Conservation (phyloP, 768 basidiomycete species). For the Krasilnikovozyma curviuscula region DNA sequence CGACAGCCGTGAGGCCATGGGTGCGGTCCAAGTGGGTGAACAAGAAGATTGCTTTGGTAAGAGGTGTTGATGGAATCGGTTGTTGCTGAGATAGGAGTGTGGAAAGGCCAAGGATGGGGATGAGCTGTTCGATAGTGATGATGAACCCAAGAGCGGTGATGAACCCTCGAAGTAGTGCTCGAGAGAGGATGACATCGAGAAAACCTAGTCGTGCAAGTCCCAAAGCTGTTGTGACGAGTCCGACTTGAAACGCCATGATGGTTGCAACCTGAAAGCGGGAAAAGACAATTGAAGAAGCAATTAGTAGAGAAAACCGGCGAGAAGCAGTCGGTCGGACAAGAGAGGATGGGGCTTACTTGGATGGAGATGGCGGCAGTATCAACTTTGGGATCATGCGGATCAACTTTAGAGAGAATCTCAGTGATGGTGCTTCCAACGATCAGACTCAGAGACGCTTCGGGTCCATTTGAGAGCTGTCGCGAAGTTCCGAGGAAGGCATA, state of each 20-base stretch:
- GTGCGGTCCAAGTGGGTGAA: conserved; percentile 32
- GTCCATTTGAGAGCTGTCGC: conserved; percentile 32
- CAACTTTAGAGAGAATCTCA: conserved; percentile 30
- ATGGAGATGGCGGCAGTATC: background rate
- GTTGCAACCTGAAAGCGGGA: conserved; percentile 53
- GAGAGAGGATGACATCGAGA: conserved; percentile 78
- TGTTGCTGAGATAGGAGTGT: conserved; percentile 12
- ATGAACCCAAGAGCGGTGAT: conserved; percentile 37
- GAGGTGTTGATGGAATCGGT: conserved; percentile 30
- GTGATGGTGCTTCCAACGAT: conserved; percentile 71
- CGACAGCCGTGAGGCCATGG: conserved; percentile 47
- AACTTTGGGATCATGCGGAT: too few species aligned
- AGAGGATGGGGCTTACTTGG: background rate
- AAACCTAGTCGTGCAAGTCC: conserved; percentile 80
- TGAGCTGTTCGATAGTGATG: conserved; percentile 55
- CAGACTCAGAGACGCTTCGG: conserved; percentile 72
- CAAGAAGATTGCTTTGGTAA: conserved; percentile 63
- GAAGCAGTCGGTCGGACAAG: conserved; percentile 20
- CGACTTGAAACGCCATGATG: conserved; percentile 64
- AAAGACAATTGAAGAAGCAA: conserved; percentile 30
- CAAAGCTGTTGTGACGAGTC: conserved; percentile 62
- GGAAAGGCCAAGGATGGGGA: conserved; percentile 72
- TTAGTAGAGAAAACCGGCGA: conserved; percentile 31
- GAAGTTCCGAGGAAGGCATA: conserved; percentile 80
- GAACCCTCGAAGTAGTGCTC: conserved; percentile 71